These are phyloP conservation scores for Rubia occidens DNA, from an alignment of 305 asterid species.

Conservation along the genomic window DNA sequence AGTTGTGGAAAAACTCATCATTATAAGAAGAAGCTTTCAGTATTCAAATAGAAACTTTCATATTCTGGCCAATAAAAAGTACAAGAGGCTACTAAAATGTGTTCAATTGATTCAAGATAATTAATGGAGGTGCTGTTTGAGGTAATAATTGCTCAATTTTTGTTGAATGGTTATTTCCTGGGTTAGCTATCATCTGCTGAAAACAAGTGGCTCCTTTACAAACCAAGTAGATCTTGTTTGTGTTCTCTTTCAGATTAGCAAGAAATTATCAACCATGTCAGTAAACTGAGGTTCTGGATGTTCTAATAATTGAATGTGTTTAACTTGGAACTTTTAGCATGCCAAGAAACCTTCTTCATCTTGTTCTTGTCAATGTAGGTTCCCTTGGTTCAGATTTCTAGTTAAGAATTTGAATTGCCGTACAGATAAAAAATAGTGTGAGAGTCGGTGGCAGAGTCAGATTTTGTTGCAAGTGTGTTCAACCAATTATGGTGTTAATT, in stretches of 20 bases:
- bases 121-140: not conserved
- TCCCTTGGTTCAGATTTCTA: not conserved
- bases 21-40: not conserved
- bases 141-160: not conserved
- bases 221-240: not conserved
- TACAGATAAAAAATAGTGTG: not conserved
- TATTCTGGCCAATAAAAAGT: too few relatives aligned
- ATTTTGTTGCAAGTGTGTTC: not conserved
- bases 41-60: not conserved
- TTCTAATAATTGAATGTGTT: not conserved
- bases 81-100: not conserved
- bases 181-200: not conserved
- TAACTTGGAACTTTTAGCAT: not conserved
- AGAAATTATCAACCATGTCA: not conserved
- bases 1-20: not conserved
- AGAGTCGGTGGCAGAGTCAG: too few relatives aligned
- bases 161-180: not conserved
- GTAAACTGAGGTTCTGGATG: not conserved
- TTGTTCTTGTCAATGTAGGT: not conserved
- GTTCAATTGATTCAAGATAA: not conserved
- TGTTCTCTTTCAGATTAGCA: not conserved
- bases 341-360: not conserved
- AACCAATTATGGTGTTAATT: not conserved
- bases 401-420: not conserved
- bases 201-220: not conserved